A percentile compares a stretch with the other conserved stretches of the same genome.
These are phyloP conservation scores for Gigaspora rosea DNA, from an alignment of 192 early-diverging fungal species.

Conservation along the genomic window DNA sequence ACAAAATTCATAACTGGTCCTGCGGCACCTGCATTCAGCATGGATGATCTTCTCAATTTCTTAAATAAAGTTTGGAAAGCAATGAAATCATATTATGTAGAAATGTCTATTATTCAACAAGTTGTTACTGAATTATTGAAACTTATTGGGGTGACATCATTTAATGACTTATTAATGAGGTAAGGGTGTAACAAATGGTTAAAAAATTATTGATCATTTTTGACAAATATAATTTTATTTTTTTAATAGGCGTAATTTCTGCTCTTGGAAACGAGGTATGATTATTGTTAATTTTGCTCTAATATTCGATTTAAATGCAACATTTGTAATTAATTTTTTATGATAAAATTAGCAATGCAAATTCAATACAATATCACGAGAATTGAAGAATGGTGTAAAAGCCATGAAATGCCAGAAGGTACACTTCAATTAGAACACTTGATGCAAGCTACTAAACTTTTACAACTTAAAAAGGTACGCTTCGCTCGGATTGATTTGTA, in stretches of 20 bases:
- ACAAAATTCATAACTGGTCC: conserved; percentile 84
- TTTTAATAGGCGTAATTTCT: conserved; percentile 84
- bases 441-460: conserved; percentile 94
- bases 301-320: background rate
- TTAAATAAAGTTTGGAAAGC: conserved; percentile 92
- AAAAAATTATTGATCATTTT: background rate
- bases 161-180: conserved; percentile 95
- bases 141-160: conserved; percentile 92
- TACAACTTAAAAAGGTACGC: conserved; percentile 92
- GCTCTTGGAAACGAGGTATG: conserved; percentile 95
- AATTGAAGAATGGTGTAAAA: conserved; percentile 99
- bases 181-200: background rate
- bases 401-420: conserved; percentile 88
- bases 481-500: background rate
- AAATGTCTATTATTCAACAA: conserved; percentile 87
- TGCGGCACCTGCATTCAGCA: conserved; percentile 77
- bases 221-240: background rate
- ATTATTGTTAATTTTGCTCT: background rate
- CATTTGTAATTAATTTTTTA: conserved; percentile 1
- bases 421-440: conserved; percentile 90
- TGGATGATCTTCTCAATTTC: conserved; percentile 93
- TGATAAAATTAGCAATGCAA: conserved; percentile 72
- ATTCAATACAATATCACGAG: conserved; percentile 98
- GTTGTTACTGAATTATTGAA: conserved; percentile 94
- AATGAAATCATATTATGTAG: conserved; percentile 98